Conservation (phyloP, 225 moss, liverwort and hornwort genomes). For the Pseudisothecium myosuroides region DNA sequence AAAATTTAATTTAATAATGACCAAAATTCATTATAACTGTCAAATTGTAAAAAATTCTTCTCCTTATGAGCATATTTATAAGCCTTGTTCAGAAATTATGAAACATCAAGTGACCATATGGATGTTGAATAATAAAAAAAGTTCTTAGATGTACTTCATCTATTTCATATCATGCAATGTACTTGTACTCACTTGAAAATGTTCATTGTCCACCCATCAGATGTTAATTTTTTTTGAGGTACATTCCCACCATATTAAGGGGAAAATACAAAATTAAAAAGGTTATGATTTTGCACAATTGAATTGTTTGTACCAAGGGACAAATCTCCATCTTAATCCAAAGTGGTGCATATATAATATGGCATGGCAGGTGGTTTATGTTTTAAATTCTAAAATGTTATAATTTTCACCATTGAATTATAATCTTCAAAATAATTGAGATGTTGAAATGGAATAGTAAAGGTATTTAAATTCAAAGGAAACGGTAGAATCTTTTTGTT, state of each 20-base stretch:
- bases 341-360: not conserved
- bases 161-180: not conserved
- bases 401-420: not conserved
- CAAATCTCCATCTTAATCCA: not conserved
- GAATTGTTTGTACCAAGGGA: not conserved
- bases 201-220: not conserved
- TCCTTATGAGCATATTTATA: not conserved
- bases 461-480: not conserved
- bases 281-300: not conserved
- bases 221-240: not conserved
- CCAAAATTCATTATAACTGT: not conserved
- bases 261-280: not conserved
- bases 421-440: not conserved
- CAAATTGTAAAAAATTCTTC: not conserved
- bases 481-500: accelerated
- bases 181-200: not conserved
- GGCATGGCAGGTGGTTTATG: accelerated
- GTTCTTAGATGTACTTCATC: too few species aligned
- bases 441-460: not conserved
- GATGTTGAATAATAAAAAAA: not conserved
- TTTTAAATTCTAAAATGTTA: not conserved
- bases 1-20: not conserved
- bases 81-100: not conserved
- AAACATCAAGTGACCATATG: not conserved
- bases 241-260: not conserved